phyloP scores from a whole-genome alignment of 1,139 yeast genomes.

The Yamadazyma taylorii region DNA sequence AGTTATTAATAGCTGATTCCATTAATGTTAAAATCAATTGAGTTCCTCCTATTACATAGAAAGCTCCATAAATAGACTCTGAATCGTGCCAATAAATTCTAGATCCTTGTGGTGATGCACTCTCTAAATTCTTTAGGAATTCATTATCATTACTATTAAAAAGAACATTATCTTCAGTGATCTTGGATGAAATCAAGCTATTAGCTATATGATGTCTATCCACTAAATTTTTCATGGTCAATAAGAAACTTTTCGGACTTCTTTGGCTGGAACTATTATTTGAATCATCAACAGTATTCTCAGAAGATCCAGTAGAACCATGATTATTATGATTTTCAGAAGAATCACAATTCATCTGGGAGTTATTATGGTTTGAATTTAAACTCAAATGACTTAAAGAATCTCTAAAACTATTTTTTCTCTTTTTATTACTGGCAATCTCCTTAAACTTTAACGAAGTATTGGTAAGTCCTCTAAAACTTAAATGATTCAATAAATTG shows the following conservation, averaged over 20 bases:
- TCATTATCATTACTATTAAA: slow-evolving; percentile 31
- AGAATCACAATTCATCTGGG: not conserved
- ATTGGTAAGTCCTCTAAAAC: slow-evolving; percentile 25
- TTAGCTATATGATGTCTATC: slow-evolving; percentile 24
- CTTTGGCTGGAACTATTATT: slow-evolving; percentile 13
- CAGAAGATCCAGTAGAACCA: not conserved
- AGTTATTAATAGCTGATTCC: slow-evolving; percentile 21
- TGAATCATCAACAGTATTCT: not conserved
- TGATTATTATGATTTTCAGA: not conserved
- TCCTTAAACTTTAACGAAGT: slow-evolving; percentile 26
- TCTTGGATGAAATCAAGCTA: slow-evolving; percentile 18
- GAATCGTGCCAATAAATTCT: slow-evolving; percentile 25
- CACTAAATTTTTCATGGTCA: slow-evolving; percentile 10
- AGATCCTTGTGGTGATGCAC: slow-evolving; percentile 13
- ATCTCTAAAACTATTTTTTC: slow-evolving; percentile 15
- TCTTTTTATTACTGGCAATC: slow-evolving; percentile 17
- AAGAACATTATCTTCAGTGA: slow-evolving; percentile 29
- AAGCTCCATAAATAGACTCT: slow-evolving; percentile 29
- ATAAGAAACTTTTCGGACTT: too few species aligned
- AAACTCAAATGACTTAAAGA: slow-evolving; percentile 10
- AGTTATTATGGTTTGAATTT: not conserved
- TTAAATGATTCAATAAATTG: slow-evolving; percentile 33
- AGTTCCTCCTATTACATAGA: slow-evolving; percentile 41
- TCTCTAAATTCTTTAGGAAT: slow-evolving; percentile 18
- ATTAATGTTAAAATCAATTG: slow-evolving; percentile 31